These are phyloP conservation scores for Pythium aristosporum DNA, from an alignment of 352 stramenopile genomes.

Conservation along the genomic window DNA sequence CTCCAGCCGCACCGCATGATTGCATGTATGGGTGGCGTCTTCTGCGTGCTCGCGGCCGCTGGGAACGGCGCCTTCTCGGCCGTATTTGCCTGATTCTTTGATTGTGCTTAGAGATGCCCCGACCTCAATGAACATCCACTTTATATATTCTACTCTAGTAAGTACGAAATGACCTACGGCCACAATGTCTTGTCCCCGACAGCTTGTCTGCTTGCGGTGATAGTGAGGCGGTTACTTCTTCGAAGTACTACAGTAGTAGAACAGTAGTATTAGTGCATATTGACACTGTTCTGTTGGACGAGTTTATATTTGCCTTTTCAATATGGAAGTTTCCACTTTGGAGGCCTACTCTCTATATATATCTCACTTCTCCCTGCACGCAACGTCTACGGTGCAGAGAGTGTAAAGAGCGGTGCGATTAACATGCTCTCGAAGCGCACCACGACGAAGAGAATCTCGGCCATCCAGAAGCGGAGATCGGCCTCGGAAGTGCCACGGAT, in stretches of 20 bases:
- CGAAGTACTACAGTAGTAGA: no score
- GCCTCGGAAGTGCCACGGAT: conserved; percentile 25
- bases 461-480: conserved; percentile 40
- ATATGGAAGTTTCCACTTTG: not conserved
- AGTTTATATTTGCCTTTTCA: not conserved
- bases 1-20: conserved; percentile 26
- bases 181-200: no score
- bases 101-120: not conserved
- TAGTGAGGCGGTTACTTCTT: no score
- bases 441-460: conserved; percentile 46
- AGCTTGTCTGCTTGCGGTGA: no score
- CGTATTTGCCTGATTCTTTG: not conserved
- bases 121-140: no score
- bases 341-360: not conserved
- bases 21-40: conserved; percentile 25
- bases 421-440: conserved; percentile 46
- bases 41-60: conserved; percentile 9
- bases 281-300: no score
- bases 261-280: no score
- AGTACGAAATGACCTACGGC: no score
- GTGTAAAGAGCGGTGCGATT: conserved; percentile 23
- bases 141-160: no score
- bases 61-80: not conserved
- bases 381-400: not conserved
- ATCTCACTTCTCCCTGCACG: not conserved